Evolutionary conservation across 768 basidiomycete species (phyloP).

Genomic region (Rhizopogon vinicolor): DNA sequence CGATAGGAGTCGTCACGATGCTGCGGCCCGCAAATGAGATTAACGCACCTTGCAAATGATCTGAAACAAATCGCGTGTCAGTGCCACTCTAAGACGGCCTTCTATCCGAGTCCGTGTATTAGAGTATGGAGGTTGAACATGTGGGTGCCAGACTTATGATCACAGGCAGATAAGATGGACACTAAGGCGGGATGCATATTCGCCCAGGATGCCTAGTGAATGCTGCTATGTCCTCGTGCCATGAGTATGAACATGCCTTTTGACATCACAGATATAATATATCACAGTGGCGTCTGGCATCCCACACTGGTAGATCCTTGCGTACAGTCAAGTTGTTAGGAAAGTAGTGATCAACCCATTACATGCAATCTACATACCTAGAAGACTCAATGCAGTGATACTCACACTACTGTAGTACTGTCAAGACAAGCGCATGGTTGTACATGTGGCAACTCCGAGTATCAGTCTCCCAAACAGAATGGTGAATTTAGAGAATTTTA

Average conservation of each 20-base stretch:
- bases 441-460: no score
- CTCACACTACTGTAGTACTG: no score
- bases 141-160: conserved; percentile 1
- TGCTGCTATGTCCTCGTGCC: not conserved
- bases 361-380: no score
- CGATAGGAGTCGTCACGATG: conserved; percentile 53
- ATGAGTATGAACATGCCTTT: no score
- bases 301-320: no score
- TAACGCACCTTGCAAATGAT: not conserved
- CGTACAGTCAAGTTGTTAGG: no score
- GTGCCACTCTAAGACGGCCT: conserved; percentile 8
- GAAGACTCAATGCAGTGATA: no score
- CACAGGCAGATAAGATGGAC: conserved; percentile 1
- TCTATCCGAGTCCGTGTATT: not conserved
- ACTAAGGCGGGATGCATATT: conserved; percentile 11
- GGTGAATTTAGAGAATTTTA: not conserved
- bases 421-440: no score
- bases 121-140: conserved; percentile 4
- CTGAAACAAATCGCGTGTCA: no score
- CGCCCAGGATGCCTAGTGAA: conserved; percentile 1
- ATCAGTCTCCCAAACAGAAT: not conserved
- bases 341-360: no score
- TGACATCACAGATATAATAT: no score
- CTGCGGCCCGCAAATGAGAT: conserved; percentile 4
- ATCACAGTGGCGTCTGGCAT: no score